Evolutionary conservation across 2,329 filamentous ascomycete genomes (phyloP).

Genomic region (Allantophomopsis cytisporea): DNA sequence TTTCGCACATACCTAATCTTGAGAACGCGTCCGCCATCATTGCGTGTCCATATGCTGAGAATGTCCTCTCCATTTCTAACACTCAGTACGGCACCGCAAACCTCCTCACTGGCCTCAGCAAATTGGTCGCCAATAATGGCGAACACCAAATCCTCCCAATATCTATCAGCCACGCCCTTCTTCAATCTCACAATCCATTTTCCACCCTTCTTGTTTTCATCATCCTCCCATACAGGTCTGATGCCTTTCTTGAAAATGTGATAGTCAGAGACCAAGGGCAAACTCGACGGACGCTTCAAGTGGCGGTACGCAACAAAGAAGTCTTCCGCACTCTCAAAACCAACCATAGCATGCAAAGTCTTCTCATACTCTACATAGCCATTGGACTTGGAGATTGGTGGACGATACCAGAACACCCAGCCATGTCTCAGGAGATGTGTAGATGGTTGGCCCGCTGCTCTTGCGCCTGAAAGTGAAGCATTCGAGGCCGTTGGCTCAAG

Average conservation of each 20-base stretch:
- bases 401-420: slow-evolving; percentile 96
- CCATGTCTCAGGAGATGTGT: slow-evolving; percentile 61
- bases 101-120: slow-evolving; percentile 79
- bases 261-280: slow-evolving; percentile 92
- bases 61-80: slow-evolving; percentile 94
- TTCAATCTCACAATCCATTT: slow-evolving; percentile 97
- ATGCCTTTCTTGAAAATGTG: slow-evolving; percentile 97
- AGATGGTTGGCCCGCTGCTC: slow-evolving; percentile 24
- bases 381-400: slow-evolving; percentile 91
- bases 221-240: slow-evolving; percentile 95
- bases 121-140: slow-evolving; percentile 93
- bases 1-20: slow-evolving; percentile 67
- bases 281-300: slow-evolving; percentile 73
- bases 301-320: slow-evolving; percentile 87
- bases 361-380: slow-evolving; percentile 86
- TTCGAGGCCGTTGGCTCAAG: slow-evolving; percentile 23
- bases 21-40: slow-evolving; percentile 82
- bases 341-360: slow-evolving; percentile 77
- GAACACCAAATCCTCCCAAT: slow-evolving; percentile 90
- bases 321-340: slow-evolving; percentile 70
- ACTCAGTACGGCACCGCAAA: slow-evolving; percentile 89
- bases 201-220: slow-evolving; percentile 88
- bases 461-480: slow-evolving; percentile 33
- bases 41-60: slow-evolving; percentile 93
- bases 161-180: slow-evolving; percentile 92